phyloP scores from a whole-genome alignment of 306 rosid genomes.

The Casuarina equisetifolia region DNA sequence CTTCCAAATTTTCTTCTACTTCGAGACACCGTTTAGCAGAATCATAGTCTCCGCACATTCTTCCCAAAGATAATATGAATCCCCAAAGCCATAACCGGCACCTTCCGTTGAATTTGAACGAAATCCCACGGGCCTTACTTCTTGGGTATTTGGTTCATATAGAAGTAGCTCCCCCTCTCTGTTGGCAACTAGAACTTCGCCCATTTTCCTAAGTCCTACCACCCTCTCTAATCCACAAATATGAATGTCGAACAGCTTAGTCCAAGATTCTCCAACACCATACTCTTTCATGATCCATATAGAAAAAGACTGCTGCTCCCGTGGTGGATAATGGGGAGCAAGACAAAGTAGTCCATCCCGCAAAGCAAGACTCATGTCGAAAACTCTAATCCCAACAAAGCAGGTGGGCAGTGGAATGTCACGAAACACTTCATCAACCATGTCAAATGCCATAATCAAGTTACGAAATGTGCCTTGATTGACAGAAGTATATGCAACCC shows the following conservation, averaged over 20 bases:
- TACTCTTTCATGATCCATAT: constrained; percentile 21
- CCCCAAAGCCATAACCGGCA: neutral
- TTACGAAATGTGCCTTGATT: neutral
- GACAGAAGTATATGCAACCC: neutral
- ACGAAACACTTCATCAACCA: constrained; percentile 3
- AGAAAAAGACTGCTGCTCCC: neutral
- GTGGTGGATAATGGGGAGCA: neutral
- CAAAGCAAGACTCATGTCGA: neutral
- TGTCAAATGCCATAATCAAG: constrained; percentile 8
- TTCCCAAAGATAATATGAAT: neutral
- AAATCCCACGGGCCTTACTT: neutral
- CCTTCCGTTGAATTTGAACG: too few species aligned
- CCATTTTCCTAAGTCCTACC: constrained; percentile 2
- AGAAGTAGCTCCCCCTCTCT: constrained; percentile 6
- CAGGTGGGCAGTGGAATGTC: constrained; percentile 8
- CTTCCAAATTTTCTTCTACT: neutral
- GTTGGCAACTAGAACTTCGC: neutral
- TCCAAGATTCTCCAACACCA: constrained; percentile 24
- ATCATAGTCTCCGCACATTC: neutral
- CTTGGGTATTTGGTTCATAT: constrained; percentile 2
- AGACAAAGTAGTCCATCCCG: neutral
- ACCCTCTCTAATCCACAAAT: neutral
- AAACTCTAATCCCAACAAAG: neutral
- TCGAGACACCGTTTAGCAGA: neutral
- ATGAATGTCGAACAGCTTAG: constrained; percentile 7